Conservation (phyloP, 148 eudicot genomes). For the Salicornia ramosissima region DNA sequence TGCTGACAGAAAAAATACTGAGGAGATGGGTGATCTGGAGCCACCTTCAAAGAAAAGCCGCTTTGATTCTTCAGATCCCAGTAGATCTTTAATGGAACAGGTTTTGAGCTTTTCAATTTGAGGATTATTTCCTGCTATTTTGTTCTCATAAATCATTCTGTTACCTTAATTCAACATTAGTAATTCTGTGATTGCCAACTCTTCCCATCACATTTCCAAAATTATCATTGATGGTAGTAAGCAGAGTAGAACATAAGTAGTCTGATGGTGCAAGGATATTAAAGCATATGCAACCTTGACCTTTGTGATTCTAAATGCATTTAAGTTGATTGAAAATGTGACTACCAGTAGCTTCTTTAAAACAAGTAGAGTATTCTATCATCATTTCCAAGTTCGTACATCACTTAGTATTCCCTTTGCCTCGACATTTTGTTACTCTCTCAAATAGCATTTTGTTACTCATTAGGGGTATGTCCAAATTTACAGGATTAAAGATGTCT, state of each 20-base stretch:
- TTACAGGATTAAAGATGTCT: too few relatives aligned
- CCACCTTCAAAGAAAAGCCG: slow-evolving; percentile 59
- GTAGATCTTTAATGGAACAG: slow-evolving; percentile 75
- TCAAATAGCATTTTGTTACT: neutral
- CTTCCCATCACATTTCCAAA: neutral
- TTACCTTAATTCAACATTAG: neutral
- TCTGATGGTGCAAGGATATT: neutral
- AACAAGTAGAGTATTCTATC: neutral
- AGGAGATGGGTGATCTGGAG: slow-evolving; percentile 37
- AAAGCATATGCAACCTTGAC: neutral
- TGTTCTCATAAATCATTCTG: neutral
- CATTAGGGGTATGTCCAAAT: too few relatives aligned
- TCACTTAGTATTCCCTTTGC: neutral
- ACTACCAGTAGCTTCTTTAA: too few relatives aligned
- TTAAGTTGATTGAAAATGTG: neutral
- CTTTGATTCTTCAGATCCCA: slow-evolving; percentile 40
- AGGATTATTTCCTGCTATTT: neutral
- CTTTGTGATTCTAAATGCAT: neutral
- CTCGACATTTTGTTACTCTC: neutral
- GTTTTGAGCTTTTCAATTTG: slow-evolving; percentile 28
- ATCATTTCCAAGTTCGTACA: neutral
- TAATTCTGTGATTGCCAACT: neutral
- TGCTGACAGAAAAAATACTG: slow-evolving; percentile 35
- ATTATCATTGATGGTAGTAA: neutral
- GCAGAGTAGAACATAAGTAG: neutral